phyloP scores from a whole-genome alignment of 83 land plant species.

The Picea mariana region DNA sequence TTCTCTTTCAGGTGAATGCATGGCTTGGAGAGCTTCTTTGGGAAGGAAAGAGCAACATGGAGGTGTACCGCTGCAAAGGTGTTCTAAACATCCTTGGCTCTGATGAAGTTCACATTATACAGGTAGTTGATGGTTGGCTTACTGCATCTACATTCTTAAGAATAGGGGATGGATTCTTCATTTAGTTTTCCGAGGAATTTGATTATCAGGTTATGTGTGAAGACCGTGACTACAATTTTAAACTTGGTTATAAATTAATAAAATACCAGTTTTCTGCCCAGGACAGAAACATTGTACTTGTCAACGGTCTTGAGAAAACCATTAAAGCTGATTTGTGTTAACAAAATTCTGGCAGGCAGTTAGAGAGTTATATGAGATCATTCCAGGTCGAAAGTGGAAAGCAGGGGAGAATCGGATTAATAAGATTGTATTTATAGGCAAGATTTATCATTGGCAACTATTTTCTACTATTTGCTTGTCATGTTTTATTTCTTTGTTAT shows the following conservation, averaged over 20 bases:
- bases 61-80: too few species aligned
- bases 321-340: background rate
- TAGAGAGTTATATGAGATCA: constrained; percentile 81
- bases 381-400: constrained; percentile 71
- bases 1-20: constrained; percentile 30
- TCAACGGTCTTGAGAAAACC: background rate
- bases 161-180: background rate
- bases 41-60: constrained; percentile 64
- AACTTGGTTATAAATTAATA: too few species aligned
- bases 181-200: background rate
- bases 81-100: constrained; percentile 49
- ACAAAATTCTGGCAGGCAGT: constrained; percentile 63
- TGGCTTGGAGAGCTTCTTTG: constrained; percentile 92
- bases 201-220: background rate
- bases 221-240: background rate
- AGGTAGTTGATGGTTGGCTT: constrained; percentile 37
- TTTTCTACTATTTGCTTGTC: background rate
- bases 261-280: background rate
- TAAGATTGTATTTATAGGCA: constrained; percentile 87
- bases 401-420: constrained; percentile 50
- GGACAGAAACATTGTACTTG: background rate
- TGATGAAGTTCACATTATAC: constrained; percentile 76
- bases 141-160: background rate
- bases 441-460: background rate
- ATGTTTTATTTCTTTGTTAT: background rate